phyloP scores from a whole-genome alignment of 2,329 filamentous ascomycete genomes.

The Sarocladiaceae sp. region DNA sequence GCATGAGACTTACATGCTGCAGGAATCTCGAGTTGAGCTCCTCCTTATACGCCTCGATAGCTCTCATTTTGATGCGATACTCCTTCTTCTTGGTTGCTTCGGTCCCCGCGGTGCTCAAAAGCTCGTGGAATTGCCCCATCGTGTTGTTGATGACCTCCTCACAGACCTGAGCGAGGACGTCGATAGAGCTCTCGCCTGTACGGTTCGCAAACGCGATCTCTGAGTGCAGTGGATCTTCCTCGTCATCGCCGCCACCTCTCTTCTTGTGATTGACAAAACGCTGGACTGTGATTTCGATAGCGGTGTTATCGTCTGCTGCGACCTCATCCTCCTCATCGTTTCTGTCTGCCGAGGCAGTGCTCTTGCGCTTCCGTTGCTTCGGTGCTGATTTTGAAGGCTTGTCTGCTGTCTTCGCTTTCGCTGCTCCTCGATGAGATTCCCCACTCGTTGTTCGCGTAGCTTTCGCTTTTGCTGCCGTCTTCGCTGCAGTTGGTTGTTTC shows the following conservation, averaged over 20 bases:
- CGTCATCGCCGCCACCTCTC: slow-evolving; percentile 31
- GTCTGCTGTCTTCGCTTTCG: slow-evolving; percentile 8
- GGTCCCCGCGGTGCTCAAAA: slow-evolving; percentile 31
- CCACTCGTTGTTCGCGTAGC: slow-evolving; percentile 16
- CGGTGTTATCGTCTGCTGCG: slow-evolving; percentile 11
- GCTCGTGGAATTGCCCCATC: slow-evolving; percentile 40
- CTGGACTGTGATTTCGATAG: slow-evolving; percentile 53
- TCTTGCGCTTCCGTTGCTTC: neutral
- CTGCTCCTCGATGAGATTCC: neutral
- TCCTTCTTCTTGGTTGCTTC: slow-evolving; percentile 42
- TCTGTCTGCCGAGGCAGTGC: slow-evolving; percentile 2
- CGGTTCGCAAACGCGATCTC: slow-evolving; percentile 49
- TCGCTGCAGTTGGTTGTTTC: slow-evolving; percentile 25
- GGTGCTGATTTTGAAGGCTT: slow-evolving; percentile 1
- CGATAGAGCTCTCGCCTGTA: slow-evolving; percentile 53
- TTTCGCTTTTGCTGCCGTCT: slow-evolving; percentile 13
- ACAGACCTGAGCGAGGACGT: slow-evolving; percentile 56
- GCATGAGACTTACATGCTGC: slow-evolving; percentile 51
- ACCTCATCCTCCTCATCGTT: slow-evolving; percentile 1
- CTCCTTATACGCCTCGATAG: slow-evolving; percentile 52
- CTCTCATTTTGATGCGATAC: slow-evolving; percentile 46
- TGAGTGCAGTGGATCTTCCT: slow-evolving; percentile 38
- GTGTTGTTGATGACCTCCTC: slow-evolving; percentile 51
- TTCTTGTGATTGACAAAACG: slow-evolving; percentile 46
- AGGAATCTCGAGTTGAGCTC: slow-evolving; percentile 50